Percentiles rank a stretch among this genome's conserved stretches.
These are phyloP conservation scores for Vitis riparia DNA, from an alignment of 164 flowering plant genomes.

Conservation along the genomic window DNA sequence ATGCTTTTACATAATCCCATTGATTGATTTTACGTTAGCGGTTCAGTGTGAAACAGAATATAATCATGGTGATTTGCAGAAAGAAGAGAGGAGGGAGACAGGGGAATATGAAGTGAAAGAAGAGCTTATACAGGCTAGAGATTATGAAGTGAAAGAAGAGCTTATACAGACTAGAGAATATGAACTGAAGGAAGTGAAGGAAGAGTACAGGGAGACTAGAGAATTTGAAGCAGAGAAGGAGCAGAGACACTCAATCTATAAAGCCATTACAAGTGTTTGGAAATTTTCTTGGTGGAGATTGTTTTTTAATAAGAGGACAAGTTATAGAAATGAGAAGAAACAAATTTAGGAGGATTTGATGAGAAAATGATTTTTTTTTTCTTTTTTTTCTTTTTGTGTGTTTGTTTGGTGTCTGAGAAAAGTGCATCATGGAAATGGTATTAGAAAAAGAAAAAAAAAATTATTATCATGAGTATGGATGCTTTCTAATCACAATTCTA, in stretches of 20 bases:
- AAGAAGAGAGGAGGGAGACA: constrained; percentile 16
- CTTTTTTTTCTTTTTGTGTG: too few species aligned
- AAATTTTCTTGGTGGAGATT: constrained; percentile 27
- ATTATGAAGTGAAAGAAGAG: constrained; percentile 14
- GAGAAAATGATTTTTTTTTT: too few species aligned
- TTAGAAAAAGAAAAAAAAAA: too few species aligned
- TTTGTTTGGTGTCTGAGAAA: too few species aligned
- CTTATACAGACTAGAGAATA: background rate
- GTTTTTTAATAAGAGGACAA: constrained; percentile 6
- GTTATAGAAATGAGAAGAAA: constrained; percentile 15
- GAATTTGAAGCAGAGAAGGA: background rate
- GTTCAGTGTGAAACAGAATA: background rate
- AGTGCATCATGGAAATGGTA: too few species aligned
- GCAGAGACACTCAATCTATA: constrained; percentile 19
- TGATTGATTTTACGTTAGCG: background rate
- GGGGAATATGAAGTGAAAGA: constrained; percentile 17
- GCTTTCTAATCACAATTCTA: too few species aligned
- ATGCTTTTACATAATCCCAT: background rate
- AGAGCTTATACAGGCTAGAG: constrained; percentile 12
- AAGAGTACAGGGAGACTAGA: too few species aligned
- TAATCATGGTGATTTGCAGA: constrained; percentile 27
- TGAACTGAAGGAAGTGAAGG: too few species aligned
- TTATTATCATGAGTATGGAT: too few species aligned
- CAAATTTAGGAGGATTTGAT: constrained; percentile 10
- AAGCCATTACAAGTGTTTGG: constrained; percentile 26